Conservation (phyloP, 495 filamentous ascomycete genomes). For the Trichocladium antarcticum region DNA sequence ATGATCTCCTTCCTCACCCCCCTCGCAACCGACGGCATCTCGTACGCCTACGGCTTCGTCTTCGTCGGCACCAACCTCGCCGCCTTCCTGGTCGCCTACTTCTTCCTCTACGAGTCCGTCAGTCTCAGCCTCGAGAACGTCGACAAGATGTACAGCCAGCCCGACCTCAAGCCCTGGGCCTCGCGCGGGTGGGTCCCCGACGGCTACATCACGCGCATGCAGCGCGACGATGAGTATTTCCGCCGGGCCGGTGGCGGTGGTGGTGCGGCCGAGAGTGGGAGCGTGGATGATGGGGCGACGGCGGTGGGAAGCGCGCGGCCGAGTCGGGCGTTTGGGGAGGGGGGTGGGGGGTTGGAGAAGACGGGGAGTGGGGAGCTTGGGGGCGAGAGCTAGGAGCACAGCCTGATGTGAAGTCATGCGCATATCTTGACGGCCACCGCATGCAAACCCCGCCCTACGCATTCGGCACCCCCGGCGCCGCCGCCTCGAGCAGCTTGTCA, state of each 20-base stretch:
- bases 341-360: constrained; percentile 2
- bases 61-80: constrained; percentile 61
- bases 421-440: too few relatives aligned
- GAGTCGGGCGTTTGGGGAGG: constrained; percentile 3
- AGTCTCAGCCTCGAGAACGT: constrained; percentile 61
- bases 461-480: constrained; percentile 20
- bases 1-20: constrained; percentile 77
- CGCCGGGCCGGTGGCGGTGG: background rate
- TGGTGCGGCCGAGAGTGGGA: background rate
- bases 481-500: constrained; percentile 15
- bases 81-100: constrained; percentile 56
- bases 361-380: background rate
- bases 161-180: constrained; percentile 55
- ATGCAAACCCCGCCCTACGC: too few relatives aligned
- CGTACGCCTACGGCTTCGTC: constrained; percentile 68
- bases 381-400: constrained; percentile 2
- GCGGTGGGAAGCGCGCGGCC: constrained; percentile 12
- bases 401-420: too few relatives aligned
- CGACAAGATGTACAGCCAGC: constrained; percentile 59
- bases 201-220: constrained; percentile 24
- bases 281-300: constrained; percentile 8
- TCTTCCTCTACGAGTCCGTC: constrained; percentile 66
- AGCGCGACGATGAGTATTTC: constrained; percentile 19
- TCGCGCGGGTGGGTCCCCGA: constrained; percentile 49
- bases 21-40: constrained; percentile 56